Evolutionary conservation across 2,329 filamentous ascomycete genomes (phyloP).

Genomic region (Aspergillus neoniger): DNA sequence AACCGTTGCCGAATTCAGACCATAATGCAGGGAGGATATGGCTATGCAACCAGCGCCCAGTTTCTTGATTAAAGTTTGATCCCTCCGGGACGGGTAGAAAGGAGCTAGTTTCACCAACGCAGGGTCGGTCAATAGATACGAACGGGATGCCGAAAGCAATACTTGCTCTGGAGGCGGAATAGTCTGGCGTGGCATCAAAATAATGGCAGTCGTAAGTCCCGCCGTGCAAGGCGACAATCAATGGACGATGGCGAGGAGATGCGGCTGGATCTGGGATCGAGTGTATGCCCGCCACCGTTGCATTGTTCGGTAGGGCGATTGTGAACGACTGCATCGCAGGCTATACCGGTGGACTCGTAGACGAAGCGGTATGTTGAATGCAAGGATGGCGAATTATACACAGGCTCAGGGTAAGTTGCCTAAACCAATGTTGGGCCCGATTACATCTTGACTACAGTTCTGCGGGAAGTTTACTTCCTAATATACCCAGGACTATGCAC

Average conservation of each 20-base stretch:
- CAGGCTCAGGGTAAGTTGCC: too few species aligned
- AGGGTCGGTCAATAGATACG: conserved; percentile 10
- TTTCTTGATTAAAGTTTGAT: conserved; percentile 7
- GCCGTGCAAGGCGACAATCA: conserved; percentile 10
- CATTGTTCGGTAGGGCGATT: conserved; percentile 1
- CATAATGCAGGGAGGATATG: conserved; percentile 7
- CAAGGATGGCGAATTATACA: too few species aligned
- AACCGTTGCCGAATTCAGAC: conserved; percentile 3
- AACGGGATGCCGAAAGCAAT: conserved; percentile 7
- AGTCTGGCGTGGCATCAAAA: conserved; percentile 3
- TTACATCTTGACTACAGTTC: too few species aligned
- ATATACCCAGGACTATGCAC: too few species aligned
- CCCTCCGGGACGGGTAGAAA: background rate
- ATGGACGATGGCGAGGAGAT: background rate
- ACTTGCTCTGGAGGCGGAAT: background rate
- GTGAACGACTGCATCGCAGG: conserved; percentile 8
- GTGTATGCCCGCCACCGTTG: conserved; percentile 3
- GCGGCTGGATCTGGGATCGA: background rate
- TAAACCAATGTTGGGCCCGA: too few species aligned
- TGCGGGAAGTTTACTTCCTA: too few species aligned
- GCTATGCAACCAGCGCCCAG: conserved; percentile 3
- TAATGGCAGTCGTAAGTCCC: conserved; percentile 9
- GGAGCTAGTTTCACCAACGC: conserved; percentile 6
- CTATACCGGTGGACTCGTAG: too few species aligned
- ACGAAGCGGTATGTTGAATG: too few species aligned